Base-by-base conservation (phyloP, 2,329 filamentous ascomycete genomes). In the Leptographium flavum region DNA sequence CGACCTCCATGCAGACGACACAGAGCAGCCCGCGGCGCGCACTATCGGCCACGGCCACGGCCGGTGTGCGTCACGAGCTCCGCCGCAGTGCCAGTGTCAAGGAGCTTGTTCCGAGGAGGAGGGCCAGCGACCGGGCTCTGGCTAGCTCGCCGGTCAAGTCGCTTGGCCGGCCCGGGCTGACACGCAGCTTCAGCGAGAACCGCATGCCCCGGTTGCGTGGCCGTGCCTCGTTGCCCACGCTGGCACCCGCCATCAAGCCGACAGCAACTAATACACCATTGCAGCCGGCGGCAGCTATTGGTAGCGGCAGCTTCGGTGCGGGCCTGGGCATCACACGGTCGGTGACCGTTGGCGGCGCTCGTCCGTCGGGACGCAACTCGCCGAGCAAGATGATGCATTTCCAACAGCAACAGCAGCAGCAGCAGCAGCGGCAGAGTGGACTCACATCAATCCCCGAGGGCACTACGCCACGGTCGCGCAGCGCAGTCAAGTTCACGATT, bases 401-500 rank as follows among this genome's bases (percentile, higher is more conserved):
- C 32, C 67, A 46, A 31, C 45, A 35, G n/a, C 50, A 39, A 11
- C 49, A 50, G 30, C 48, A 49, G 6, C 43, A 49, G 13, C 63
- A 60, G 33, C 68, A 73, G 47, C 63, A 67, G 39, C 67, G 71
- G 13, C 56, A 75, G 7, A 66, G 71, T 3, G 69, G 69, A 45
- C 59, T 77, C 13, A 68, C 66, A 1, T 76, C 76, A 1, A 80
- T 81, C 27, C 74, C 75, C 0, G 77, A 81, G 36, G 48, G 45
- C 22, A 47, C 43, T 40, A 49, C 45, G 13, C 60, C 68, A 1
- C 62, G 65, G 42, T 66, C 68, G 32, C 66, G 72, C 35, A 70
- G 74, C 1, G 71, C 76, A 36, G 74, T 81, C 7, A 76, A 72
- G 52, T 77, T 81, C 49, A 76, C 69, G 15, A 79, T 81, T 49